These are phyloP conservation scores for Sporothrix dimorphospora DNA, from an alignment of 2,329 filamentous ascomycete species.

Conservation along the genomic window DNA sequence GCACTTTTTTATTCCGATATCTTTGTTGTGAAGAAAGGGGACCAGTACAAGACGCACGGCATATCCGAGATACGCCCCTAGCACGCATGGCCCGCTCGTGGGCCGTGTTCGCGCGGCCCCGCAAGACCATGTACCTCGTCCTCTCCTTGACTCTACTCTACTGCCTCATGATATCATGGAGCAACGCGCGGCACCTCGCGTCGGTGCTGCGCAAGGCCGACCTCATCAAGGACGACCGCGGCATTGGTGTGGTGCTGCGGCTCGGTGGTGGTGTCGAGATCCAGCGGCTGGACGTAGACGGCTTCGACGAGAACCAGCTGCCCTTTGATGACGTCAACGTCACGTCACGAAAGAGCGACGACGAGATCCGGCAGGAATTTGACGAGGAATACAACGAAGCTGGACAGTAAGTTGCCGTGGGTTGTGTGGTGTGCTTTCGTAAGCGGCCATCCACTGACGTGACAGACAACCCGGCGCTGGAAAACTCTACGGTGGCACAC, in stretches of 20 bases:
- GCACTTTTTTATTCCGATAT: background rate
- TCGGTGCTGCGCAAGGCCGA: conserved; percentile 17
- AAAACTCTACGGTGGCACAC: conserved; percentile 60
- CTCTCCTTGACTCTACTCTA: background rate
- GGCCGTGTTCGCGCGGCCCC: conserved; percentile 18
- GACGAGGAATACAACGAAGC: conserved; percentile 49
- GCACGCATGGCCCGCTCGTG: background rate
- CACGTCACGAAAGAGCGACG: conserved; percentile 13
- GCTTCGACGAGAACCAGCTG: conserved; percentile 23
- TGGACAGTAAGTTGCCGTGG: conserved; percentile 40
- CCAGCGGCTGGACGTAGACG: background rate
- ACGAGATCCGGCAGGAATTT: conserved; percentile 36
- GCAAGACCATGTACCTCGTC: background rate
- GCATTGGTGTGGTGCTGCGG: background rate
- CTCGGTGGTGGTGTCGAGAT: conserved; percentile 19
- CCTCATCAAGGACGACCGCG: conserved; percentile 9
- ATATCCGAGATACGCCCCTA: too few species aligned
- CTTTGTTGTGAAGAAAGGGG: background rate
- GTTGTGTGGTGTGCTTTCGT: too few species aligned
- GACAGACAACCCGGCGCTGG: conserved; percentile 46
- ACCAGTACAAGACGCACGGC: background rate
- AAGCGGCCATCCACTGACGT: too few species aligned
- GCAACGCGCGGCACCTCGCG: background rate
- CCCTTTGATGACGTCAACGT: conserved; percentile 24
- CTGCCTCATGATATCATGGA: conserved; percentile 16